Evolutionary conservation across 225 moss, liverwort and hornwort species (phyloP).

Genomic region (Thuidium tamariscinum): DNA sequence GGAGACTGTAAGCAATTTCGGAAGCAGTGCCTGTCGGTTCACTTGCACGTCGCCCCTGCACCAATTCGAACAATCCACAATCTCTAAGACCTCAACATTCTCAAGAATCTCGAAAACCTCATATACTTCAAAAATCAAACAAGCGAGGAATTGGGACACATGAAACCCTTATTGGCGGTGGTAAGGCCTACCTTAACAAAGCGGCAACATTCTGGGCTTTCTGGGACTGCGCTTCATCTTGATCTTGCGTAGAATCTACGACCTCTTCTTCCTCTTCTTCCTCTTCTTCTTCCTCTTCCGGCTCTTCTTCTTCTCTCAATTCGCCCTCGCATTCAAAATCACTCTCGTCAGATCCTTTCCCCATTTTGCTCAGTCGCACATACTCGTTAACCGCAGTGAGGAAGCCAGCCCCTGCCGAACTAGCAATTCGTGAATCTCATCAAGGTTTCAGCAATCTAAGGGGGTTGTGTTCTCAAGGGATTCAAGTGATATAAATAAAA

Average conservation of each 20-base stretch:
- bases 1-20: constrained; percentile 70
- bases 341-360: constrained; percentile 20
- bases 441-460: background rate
- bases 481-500: background rate
- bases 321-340: constrained; percentile 14
- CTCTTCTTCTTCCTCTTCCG: background rate
- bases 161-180: background rate
- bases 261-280: constrained; percentile 18
- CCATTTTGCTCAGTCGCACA: constrained; percentile 21
- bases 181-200: constrained; percentile 18
- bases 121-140: background rate
- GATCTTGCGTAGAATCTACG: constrained; percentile 10
- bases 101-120: background rate
- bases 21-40: constrained; percentile 71
- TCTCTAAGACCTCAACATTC: background rate
- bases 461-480: background rate
- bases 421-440: background rate
- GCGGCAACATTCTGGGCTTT: constrained; percentile 62
- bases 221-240: constrained; percentile 35
- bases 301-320: constrained; percentile 1
- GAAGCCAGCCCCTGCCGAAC: background rate
- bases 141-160: background rate
- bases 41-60: constrained; percentile 81
- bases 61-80: background rate
- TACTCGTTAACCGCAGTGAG: background rate